A percentile compares a stretch with the other conserved stretches of the same genome.
phyloP scores from a whole-genome alignment of 768 basidiomycete genomes.

The Cystobasidium tubakii region DNA sequence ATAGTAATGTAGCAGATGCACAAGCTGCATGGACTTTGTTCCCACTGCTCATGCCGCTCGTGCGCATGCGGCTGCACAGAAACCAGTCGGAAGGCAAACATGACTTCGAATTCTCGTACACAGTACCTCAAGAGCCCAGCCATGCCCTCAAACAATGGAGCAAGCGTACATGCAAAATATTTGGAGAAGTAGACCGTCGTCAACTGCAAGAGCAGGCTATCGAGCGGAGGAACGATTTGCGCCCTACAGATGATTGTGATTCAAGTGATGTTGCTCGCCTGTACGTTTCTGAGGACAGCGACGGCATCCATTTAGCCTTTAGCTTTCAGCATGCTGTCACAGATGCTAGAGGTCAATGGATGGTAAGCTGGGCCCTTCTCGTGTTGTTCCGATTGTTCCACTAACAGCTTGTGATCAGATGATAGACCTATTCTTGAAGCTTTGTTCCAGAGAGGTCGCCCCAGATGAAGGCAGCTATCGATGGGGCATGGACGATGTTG shows the following conservation, averaged over 20 bases:
- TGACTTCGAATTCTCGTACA: background rate
- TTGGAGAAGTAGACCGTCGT: background rate
- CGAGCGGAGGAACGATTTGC: background rate
- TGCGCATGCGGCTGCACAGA: background rate
- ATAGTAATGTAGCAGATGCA: background rate
- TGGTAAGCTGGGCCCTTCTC: slow-evolving; percentile 1
- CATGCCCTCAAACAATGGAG: background rate
- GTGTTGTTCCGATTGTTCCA: no score
- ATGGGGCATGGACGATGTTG: background rate
- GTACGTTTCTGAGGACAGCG: background rate
- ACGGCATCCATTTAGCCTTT: background rate
- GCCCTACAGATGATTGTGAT: background rate
- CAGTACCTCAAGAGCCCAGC: background rate
- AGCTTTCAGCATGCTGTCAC: background rate
- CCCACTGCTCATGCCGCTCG: background rate
- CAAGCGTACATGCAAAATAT: background rate
- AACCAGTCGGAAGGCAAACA: background rate
- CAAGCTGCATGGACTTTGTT: background rate
- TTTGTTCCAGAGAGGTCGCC: background rate
- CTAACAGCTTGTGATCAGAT: no score
- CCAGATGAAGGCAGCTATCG: background rate
- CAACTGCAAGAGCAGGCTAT: background rate
- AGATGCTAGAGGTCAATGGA: slow-evolving; percentile 13
- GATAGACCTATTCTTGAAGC: background rate
- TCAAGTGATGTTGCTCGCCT: background rate